Evolutionary conservation across 805 yeast genomes (phyloP).

Genomic region (Lachancea sp.): DNA sequence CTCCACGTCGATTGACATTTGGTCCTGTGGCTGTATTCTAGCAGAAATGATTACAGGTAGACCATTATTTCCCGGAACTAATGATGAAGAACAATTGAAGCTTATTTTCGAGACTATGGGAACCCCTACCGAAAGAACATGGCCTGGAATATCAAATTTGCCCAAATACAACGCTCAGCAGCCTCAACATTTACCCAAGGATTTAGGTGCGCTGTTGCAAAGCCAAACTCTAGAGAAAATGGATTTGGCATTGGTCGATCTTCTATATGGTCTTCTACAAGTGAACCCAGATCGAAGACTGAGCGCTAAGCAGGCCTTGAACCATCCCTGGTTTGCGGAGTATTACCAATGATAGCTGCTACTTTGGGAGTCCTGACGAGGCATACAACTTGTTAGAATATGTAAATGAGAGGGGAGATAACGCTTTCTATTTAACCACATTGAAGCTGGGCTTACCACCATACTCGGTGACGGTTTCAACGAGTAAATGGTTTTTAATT

Average conservation of each 20-base stretch:
- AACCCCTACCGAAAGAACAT: constrained; percentile 83
- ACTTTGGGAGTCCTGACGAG: too few relatives aligned
- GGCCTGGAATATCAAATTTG: constrained; percentile 90
- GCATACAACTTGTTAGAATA: too few relatives aligned
- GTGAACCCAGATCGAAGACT: constrained; percentile 48
- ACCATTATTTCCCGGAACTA: constrained; percentile 94
- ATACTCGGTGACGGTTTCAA: constrained; percentile 15
- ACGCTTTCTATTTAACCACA: constrained; percentile 10
- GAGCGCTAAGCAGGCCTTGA: constrained; percentile 47
- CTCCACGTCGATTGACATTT: constrained; percentile 97
- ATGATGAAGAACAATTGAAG: constrained; percentile 95
- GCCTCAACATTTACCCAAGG: constrained; percentile 81
- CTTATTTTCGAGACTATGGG: constrained; percentile 88
- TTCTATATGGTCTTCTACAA: constrained; percentile 38
- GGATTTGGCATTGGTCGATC: constrained; percentile 28
- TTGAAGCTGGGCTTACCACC: constrained; percentile 27
- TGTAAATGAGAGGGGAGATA: neutral
- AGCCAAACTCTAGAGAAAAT: constrained; percentile 23
- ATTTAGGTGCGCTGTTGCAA: constrained; percentile 39
- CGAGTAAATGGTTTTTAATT: constrained; percentile 16
- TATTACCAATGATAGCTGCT: constrained; percentile 17
- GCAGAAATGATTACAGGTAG: constrained; percentile 97
- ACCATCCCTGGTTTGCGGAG: constrained; percentile 38
- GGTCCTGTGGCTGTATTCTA: constrained; percentile 97
- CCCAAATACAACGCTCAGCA: constrained; percentile 92